Evolutionary conservation across 2,329 filamentous ascomycete genomes (phyloP).

Genomic region (Colletotrichum trifolii): DNA sequence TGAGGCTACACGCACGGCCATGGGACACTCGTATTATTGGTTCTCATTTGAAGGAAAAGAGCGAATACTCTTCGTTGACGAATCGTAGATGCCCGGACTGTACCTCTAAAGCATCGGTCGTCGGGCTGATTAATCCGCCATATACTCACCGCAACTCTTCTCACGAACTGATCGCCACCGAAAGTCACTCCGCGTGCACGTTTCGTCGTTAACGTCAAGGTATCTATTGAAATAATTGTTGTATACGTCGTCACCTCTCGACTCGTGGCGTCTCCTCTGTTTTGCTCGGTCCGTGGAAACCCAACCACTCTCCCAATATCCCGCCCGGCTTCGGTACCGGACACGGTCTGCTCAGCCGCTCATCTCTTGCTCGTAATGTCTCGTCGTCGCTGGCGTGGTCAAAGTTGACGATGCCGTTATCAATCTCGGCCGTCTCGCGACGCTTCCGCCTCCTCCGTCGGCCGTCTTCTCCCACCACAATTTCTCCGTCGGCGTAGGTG

Average conservation of each 20-base stretch:
- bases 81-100: too few species aligned
- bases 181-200: too few species aligned
- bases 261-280: slow-evolving; percentile 7
- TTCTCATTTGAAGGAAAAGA: too few species aligned
- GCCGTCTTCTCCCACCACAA: slow-evolving; percentile 57
- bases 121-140: too few species aligned
- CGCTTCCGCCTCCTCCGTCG: slow-evolving; percentile 57
- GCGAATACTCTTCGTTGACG: too few species aligned
- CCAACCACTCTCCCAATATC: slow-evolving; percentile 78
- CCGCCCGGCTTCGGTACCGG: slow-evolving; percentile 92
- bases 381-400: slow-evolving; percentile 52
- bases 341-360: slow-evolving; percentile 76
- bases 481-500: slow-evolving; percentile 77
- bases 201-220: slow-evolving; percentile 19
- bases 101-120: too few species aligned
- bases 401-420: slow-evolving; percentile 62
- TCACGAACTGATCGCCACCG: too few species aligned
- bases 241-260: slow-evolving; percentile 24
- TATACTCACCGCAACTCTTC: too few species aligned
- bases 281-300: slow-evolving; percentile 62
- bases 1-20: too few species aligned
- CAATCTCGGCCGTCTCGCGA: slow-evolving; percentile 49
- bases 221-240: slow-evolving; percentile 34
- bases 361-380: slow-evolving; percentile 41
- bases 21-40: too few species aligned